Base-by-base conservation (phyloP, 202 grass and related monocot species). In the Carex sylvatica region DNA sequence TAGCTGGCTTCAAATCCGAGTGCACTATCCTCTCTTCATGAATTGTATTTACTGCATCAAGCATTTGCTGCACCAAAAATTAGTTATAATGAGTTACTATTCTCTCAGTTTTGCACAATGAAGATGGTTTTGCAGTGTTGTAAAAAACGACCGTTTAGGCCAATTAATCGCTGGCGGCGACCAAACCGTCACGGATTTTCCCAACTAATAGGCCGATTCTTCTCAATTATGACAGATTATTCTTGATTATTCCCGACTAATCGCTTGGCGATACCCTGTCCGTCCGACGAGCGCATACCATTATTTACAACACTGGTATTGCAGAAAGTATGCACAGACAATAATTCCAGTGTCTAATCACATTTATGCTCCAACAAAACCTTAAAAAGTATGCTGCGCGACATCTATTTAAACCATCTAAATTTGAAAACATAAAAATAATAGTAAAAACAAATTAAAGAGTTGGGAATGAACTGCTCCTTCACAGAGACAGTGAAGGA, bases 21-120 rank as follows among this genome's bases (percentile, higher is more conserved):
- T 96, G 96, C 58, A 96, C 96, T 53, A 96, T 99, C 35, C 91
- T 83, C 68, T 95, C 93, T 33, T 96, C 91, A 59, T 96, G 93
- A 77, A 96, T 99, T 73, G 96, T 99, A 82, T 88, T 99, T 36
- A 99, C 93, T 54, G 91, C 93, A 89, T 99, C 89, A 83, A 99
- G 91, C 91, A 99, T 99, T 99, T 99, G 96, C 96, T 99, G 74
- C 68, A 93, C 22, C 3, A 83, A 9, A 83, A 44, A 28, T 47
- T 2, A 80, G 16, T 77, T 14, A 56, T 36, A 28, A 56, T 1
- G 28, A 30, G 65, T 70, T 70, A 49, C 15, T 73, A 5, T 58
- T 56, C 51, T n/a, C 23, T 77, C 52, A 36, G 26, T 75, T 75
- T 77, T 10, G 13, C 38, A 62, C 60, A 46, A 18, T 35, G 15